Conservation (phyloP, 495 filamentous ascomycete genomes). For the Neurospora sp. region DNA sequence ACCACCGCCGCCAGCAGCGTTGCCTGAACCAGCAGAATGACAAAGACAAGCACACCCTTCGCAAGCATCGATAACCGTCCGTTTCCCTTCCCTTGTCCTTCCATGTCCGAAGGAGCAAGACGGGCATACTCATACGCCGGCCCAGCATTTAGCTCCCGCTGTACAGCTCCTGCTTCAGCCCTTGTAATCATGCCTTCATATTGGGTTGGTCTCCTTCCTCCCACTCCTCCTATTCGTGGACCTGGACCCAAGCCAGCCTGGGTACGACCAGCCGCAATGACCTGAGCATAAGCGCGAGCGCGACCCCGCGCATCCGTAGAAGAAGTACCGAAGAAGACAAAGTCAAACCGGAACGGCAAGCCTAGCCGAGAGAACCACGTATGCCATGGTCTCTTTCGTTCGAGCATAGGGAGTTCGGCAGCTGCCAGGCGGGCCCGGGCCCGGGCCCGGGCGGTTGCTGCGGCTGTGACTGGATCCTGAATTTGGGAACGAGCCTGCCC, state of each 20-base stretch:
- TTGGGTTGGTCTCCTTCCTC: too few relatives aligned
- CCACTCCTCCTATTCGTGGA: too few relatives aligned
- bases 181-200: not conserved
- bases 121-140: not conserved
- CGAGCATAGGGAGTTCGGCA: not conserved
- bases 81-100: not conserved
- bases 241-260: not conserved
- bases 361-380: not conserved
- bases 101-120: not conserved
- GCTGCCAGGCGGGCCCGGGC: not conserved
- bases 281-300: not conserved
- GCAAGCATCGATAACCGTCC: not conserved
- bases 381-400: not conserved
- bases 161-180: not conserved
- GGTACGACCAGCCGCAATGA: not conserved
- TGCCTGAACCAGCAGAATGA: not conserved
- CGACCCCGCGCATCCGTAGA: fast-evolving
- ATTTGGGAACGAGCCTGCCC: not conserved
- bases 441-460: not conserved
- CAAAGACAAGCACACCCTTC: not conserved
- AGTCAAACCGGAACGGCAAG: not conserved
- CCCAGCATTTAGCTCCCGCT: not conserved
- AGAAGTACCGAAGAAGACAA: not conserved
- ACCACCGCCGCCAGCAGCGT: not conserved
- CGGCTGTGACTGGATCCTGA: not conserved